Evolutionary conservation across 2,329 filamentous ascomycete species (phyloP), one percentile per base, ranked within the genome.

Genomic region (Calonectria ilicicola): DNA sequence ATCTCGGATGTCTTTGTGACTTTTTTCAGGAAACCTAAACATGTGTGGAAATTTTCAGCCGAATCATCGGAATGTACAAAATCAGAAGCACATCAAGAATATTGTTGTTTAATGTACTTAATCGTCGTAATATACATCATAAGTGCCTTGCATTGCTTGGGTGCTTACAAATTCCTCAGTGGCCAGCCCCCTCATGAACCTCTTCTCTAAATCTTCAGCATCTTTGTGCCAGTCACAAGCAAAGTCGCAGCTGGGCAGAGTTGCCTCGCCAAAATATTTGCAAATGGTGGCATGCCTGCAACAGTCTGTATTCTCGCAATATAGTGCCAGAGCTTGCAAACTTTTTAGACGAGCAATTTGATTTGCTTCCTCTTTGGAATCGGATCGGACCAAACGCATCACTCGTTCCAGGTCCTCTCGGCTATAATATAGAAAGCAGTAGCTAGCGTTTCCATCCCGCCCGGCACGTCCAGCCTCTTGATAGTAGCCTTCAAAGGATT

Each of bases 401-500:
- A 94, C 91, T 1, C 95, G 90, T 80, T 98, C 94, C 29, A 95
- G 88, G 80, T 98, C 96, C 82, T 97, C 94, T 15, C 94, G 91
- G 72, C 93, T 95, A 84, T 98, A 98, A 84, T 98, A 98, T 67
- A 98, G 86, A 67, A 98, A 94, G 80, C 95, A 98, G 73, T 93
- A 91, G 38, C 93, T 93, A 0, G 95, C 95, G 74, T 96, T 96
- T 27, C 95, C 95, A 78, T 98, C 96, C 47, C 96, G 91, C 0
- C 96, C 96, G 7, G 96, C 96, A 46, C 96, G 93, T 0, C 96
- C 96, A 2, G 95, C 96, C 87, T 98, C 96, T 84, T 98, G 96
- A 80, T 98, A 98, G 81, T 97, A 98, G 1, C 96, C 95, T 82
- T 98, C 96, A 81, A 98, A 98, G 3, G 94, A 97, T 81, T 98